Evolutionary conservation across 345 rosid genomes (phyloP).

Genomic region (Brassica napus): DNA sequence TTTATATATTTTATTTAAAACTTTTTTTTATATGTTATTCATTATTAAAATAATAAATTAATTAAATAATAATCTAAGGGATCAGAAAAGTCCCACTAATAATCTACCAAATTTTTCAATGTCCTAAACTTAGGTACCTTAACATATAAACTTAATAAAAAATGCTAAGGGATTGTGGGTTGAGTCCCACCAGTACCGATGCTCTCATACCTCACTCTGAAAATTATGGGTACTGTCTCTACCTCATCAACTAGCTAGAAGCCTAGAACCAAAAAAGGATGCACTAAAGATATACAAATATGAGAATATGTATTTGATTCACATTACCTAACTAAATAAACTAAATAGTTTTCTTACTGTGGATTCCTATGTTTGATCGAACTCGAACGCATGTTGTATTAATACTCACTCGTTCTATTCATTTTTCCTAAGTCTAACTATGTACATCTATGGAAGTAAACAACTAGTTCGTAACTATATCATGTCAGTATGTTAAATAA

Average conservation of each 20-base stretch:
- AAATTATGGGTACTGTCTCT: background rate
- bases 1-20: too few relatives aligned
- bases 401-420: background rate
- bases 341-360: background rate
- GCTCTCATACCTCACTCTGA: background rate
- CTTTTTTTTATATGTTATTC: too few relatives aligned
- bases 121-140: too few relatives aligned
- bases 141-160: too few relatives aligned
- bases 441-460: background rate
- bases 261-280: background rate
- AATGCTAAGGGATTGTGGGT: too few relatives aligned
- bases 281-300: background rate
- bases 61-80: too few relatives aligned
- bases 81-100: too few relatives aligned
- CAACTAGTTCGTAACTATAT: background rate
- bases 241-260: background rate
- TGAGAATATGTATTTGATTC: background rate
- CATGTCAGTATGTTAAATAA: background rate
- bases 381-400: background rate
- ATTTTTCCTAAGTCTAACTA: background rate
- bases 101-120: too few relatives aligned
- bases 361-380: slow-evolving; percentile 8
- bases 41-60: too few relatives aligned
- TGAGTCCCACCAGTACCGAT: too few relatives aligned
- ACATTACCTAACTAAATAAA: background rate